Base-by-base conservation (phyloP, 2,329 filamentous ascomycete species). In the Zasmidium cellare region DNA sequence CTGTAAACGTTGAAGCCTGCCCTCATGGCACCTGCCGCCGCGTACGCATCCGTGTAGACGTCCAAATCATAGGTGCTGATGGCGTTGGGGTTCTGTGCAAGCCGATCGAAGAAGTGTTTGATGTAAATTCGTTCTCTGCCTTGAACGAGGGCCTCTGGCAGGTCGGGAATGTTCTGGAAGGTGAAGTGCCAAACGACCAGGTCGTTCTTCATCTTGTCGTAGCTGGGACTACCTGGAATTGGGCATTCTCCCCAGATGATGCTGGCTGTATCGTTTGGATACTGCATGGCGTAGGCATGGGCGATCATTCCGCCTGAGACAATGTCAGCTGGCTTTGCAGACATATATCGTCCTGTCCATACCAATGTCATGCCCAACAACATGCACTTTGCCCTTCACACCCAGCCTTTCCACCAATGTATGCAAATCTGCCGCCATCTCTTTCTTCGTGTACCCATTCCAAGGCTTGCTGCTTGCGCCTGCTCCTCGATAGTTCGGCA, bases 351-450 rank as follows among this genome's bases (percentile, higher is more conserved):
- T 14, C 22, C 72, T 74, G 2, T 47, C 59, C 5, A 72, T 72
- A 51, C 71, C 61, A 22, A 80, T 80, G 55, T 80, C 78, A 52
- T 81, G 76, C 12, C 78, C 78, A 0, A 80, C 73, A 3, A 80
- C 64, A 56, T 80, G 76, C 3, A 78, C 67, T 23, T 57, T 63
- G 20, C 51, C 52, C 46, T 61, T 54, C 19, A 58, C 51, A 11
- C 56, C 60, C 16, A 73, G 70, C 16, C 74, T 67, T 16, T 67
- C 72, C 0, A 63, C 59, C 0, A 79, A 62, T 5, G 71, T 63
- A 53, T 74, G 66, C 0, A 81, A 61, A 55, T 79, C 77, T 3
- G 67, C 61, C 2, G 77, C 76, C 63, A 79, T 74, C 47, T 69
- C 67, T 3, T 69, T 66, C 61, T 80, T 80, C 19, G 73, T 73